phyloP scores from a whole-genome alignment of 2,329 filamentous ascomycete genomes.

The Talaromyces sp. region DNA sequence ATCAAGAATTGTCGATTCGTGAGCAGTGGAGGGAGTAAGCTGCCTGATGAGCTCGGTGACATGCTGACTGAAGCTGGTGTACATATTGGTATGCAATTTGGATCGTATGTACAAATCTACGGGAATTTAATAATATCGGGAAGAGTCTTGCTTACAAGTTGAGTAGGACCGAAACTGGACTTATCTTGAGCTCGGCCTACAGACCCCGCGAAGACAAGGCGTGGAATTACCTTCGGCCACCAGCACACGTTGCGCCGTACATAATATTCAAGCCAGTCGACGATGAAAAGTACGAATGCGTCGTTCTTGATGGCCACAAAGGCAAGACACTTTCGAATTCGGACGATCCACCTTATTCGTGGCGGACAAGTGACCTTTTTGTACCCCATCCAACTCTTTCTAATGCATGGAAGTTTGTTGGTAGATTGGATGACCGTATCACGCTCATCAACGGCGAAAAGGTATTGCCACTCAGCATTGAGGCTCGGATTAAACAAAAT shows the following conservation, averaged over 20 bases:
- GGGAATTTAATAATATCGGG: not conserved
- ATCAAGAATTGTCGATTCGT: not conserved
- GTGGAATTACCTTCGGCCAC: constrained; percentile 5
- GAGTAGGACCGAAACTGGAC: constrained; percentile 5
- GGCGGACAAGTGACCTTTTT: constrained; percentile 3
- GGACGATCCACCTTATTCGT: not conserved
- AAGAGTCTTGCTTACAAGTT: not conserved
- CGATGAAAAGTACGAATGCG: constrained; percentile 1
- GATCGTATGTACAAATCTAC: not conserved
- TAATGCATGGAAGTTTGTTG: constrained; percentile 34
- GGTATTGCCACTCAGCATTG: constrained; percentile 45
- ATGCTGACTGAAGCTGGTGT: not conserved
- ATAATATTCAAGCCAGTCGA: constrained; percentile 4
- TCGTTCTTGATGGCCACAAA: constrained; percentile 5
- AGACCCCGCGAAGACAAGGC: constrained; percentile 4
- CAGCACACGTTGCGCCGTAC: constrained; percentile 1
- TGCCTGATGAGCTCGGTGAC: not conserved
- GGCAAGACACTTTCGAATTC: constrained; percentile 1
- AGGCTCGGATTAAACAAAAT: constrained; percentile 52
- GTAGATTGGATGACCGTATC: constrained; percentile 45
- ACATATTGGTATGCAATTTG: constrained; percentile 1
- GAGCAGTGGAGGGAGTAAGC: not conserved
- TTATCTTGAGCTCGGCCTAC: not conserved
- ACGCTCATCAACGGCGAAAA: constrained; percentile 49
- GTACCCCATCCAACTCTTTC: not conserved